Evolutionary conservation across 768 basidiomycete species (phyloP), one percentile per base, ranked within the genome.

Genomic region (Boletus sp.): DNA sequence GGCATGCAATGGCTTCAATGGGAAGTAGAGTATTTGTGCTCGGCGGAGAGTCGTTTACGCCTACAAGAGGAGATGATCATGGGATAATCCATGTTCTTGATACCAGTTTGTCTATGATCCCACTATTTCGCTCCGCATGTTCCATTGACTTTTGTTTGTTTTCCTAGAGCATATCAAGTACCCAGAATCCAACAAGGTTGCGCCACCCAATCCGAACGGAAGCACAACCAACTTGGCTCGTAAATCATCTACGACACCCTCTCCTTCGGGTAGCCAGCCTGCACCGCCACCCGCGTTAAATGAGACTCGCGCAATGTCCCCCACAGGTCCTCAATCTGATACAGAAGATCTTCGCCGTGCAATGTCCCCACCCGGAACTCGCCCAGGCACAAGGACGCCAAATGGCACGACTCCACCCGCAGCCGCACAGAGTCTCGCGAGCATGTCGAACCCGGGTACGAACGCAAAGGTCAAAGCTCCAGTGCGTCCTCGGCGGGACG

Each of bases 1-100:
- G 97, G 2, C 97, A 99, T 73, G 92, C 96, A n/a, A 96, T 99
- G 94, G 93, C 95, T 7, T 86, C 92, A 12, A 87, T 90, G 68
- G 93, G 92, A 32, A 82, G 87, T 47, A 84, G 87, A 59, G 90
- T 99, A 5, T 92, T 92, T 63, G 94, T 99, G 6, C 81, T 99
- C 15, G 97, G 97, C 41, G 97, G 97, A 17, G 97, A 98, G 74
- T 92, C 92, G 1, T 87, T 89, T 71, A 78, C 86, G 39, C 81
- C 87, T 15, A 71, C 81, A 37, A 85, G 84, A 64, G 76, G 80
- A 8, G 95, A 97, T 52, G 93, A 98, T 71, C 84, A 89, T 10
- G 81, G 79, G 20, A 67, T 90, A 48, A 82, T 96, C n/a, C 91
- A 98, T 69, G 84, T 97, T 56, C 80, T 99, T 58, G 97, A 99